Evolutionary conservation across 305 asterid genomes (phyloP).

Genomic region (Lippia alba): DNA sequence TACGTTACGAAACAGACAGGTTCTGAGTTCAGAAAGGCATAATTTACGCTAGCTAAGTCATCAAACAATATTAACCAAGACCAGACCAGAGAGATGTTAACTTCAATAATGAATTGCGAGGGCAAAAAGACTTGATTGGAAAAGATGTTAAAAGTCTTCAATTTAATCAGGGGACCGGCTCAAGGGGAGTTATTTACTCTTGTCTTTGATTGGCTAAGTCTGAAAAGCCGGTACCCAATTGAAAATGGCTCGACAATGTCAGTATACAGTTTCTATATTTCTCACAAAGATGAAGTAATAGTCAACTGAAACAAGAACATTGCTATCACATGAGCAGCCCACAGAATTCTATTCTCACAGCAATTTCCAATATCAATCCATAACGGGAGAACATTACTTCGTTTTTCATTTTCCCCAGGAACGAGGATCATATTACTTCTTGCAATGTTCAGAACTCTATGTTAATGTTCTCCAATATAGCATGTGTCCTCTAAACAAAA

Average conservation of each 20-base stretch:
- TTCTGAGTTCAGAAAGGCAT: neutral
- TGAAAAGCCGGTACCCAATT: neutral
- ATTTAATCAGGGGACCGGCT: neutral
- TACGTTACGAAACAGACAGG: neutral
- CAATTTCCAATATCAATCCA: neutral
- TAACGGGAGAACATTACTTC: neutral
- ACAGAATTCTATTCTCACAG: neutral
- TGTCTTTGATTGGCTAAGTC: neutral
- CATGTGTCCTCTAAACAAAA: neutral
- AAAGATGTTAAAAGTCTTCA: neutral
- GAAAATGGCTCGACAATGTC: neutral
- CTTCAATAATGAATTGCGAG: neutral
- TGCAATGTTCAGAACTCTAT: neutral
- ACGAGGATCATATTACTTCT: neutral
- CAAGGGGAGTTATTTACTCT: neutral
- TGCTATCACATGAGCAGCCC: slow-evolving; percentile 1
- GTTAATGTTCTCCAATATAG: neutral
- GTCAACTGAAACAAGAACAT: neutral
- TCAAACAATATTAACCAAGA: neutral
- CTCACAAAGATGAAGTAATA: neutral
- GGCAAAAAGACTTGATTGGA: too few species aligned
- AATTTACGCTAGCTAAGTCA: neutral
- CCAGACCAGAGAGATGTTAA: neutral
- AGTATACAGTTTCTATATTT: neutral
- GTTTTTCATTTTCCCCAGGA: too few species aligned